Conservation (phyloP, 495 filamentous ascomycete genomes). For the Lichina pygmaea region DNA sequence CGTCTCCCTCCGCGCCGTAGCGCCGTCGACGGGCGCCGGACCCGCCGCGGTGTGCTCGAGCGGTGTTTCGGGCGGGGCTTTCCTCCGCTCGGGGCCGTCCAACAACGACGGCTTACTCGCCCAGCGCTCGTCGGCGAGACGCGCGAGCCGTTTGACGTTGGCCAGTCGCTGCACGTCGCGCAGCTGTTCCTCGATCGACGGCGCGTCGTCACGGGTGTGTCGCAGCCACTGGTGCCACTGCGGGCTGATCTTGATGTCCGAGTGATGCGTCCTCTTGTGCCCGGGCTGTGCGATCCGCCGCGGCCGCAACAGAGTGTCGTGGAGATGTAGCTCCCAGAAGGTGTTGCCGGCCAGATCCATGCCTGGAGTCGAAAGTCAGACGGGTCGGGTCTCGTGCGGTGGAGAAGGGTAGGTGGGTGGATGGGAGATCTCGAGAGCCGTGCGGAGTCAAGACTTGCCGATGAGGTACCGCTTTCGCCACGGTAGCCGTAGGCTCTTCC, state of each 20-base stretch:
- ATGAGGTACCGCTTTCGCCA: slow-evolving; percentile 66
- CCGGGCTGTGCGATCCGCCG: slow-evolving; percentile 41
- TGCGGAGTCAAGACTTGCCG: slow-evolving; percentile 27
- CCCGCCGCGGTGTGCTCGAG: not conserved
- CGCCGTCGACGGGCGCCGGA: not conserved
- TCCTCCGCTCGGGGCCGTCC: slow-evolving; percentile 17
- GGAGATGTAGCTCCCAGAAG: slow-evolving; percentile 74
- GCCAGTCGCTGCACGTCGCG: slow-evolving; percentile 37
- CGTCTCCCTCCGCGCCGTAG: no score
- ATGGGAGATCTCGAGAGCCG: no score
- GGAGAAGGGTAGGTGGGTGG: not conserved
- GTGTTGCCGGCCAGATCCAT: slow-evolving; percentile 72
- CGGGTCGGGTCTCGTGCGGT: not conserved
- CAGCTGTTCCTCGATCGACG: slow-evolving; percentile 47
- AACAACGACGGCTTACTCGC: slow-evolving; percentile 41
- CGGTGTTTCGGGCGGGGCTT: not conserved
- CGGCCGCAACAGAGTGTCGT: slow-evolving; percentile 20
- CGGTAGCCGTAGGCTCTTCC: slow-evolving; percentile 61
- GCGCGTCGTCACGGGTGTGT: slow-evolving; percentile 41
- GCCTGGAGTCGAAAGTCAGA: slow-evolving; percentile 21
- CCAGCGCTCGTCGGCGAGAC: slow-evolving; percentile 66
- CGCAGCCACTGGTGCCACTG: slow-evolving; percentile 97
- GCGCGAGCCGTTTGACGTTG: slow-evolving; percentile 46
- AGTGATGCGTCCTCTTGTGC: slow-evolving; percentile 25
- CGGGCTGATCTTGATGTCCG: slow-evolving; percentile 39